Evolutionary conservation across 352 stramenopile genomes (phyloP), one percentile per base, ranked within the genome.

Genomic region (Phytopythium sindhum): DNA sequence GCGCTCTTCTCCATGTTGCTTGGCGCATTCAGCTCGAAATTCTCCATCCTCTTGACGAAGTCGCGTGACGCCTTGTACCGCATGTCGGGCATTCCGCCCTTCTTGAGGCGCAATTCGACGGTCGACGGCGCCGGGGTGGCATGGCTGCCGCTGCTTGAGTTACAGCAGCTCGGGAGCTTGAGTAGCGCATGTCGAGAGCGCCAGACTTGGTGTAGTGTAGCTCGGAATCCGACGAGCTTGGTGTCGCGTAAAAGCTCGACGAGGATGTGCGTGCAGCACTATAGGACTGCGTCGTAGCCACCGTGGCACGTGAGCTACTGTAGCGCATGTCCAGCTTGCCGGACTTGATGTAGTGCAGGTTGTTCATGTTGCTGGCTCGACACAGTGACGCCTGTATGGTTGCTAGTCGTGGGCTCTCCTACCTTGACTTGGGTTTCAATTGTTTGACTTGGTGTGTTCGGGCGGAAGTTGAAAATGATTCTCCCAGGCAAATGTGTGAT

Each of bases 131-230:
- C 37, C 64, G 54, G 31, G 57, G 6, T 17, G 65, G 37, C 21
- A 56, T 42, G 44, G 51, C 42, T 8, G 66, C 57, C 19, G 48
- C 56, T 1, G 58, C 33, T 5, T 55, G 60, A 2, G 42, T 21
- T 3, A 51, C n/a, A 3, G 44, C 44, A 29, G 44, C 44, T 28
- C 19, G 24, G 0, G 64, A 75, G 31, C 64, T 72, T 2, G 4
- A n/a, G 57, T 70, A 75, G 28, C 65, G 50, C 68, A 69, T 75
- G 35, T 72, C 65, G 31, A 72, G 44, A 0, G 54, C 51, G 17
- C 68, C 68, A 23, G 45, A 56, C 53, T 72, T 72, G 29, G 62
- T 75, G 56, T 68, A 73, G 37, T 75, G 65, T 1, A 75, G 61
- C 10, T 59, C 33, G 33, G 31, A 37, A 37, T 4, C 64, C 0